A percentile compares a stretch with the other conserved stretches of the same genome.
These are phyloP conservation scores for Pichia manshurica DNA, from an alignment of 805 yeast species.

Conservation along the genomic window DNA sequence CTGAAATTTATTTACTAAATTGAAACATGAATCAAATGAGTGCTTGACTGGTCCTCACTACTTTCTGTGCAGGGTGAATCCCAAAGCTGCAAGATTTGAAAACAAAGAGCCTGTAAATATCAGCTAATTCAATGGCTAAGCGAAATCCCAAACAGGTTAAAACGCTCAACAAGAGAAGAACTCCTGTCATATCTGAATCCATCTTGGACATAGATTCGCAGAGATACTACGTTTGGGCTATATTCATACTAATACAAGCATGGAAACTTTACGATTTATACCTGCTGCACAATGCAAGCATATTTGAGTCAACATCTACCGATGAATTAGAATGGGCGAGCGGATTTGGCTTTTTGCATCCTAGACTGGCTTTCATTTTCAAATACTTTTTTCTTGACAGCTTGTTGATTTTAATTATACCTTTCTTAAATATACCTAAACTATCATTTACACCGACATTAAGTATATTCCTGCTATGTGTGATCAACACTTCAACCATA, in stretches of 20 bases:
- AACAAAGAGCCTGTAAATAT: neutral
- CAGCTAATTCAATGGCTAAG: neutral
- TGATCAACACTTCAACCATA: slow-evolving; percentile 46
- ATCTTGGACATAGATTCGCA: slow-evolving; percentile 74
- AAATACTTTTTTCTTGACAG: slow-evolving; percentile 76
- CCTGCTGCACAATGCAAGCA: slow-evolving; percentile 43
- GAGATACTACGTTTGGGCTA: slow-evolving; percentile 56
- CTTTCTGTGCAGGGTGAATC: too few species aligned
- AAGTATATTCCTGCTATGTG: slow-evolving; percentile 43
- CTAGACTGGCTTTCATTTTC: slow-evolving; percentile 54
- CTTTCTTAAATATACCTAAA: slow-evolving; percentile 70
- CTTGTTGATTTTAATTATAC: slow-evolving; percentile 60
- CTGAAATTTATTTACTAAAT: too few species aligned
- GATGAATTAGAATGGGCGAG: slow-evolving; percentile 9
- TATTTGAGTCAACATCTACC: neutral
- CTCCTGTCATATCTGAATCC: slow-evolving; percentile 55
- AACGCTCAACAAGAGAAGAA: neutral
- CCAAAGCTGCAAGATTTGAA: too few species aligned
- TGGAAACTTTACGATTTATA: slow-evolving; percentile 74
- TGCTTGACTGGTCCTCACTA: too few species aligned
- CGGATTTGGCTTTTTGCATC: slow-evolving; percentile 34
- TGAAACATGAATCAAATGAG: neutral
- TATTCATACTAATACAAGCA: slow-evolving; percentile 74
- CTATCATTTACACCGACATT: slow-evolving; percentile 56
- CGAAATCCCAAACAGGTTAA: neutral